These are phyloP conservation scores for Plectranthus barbatus DNA, from an alignment of 257 asterid species.

Conservation along the genomic window DNA sequence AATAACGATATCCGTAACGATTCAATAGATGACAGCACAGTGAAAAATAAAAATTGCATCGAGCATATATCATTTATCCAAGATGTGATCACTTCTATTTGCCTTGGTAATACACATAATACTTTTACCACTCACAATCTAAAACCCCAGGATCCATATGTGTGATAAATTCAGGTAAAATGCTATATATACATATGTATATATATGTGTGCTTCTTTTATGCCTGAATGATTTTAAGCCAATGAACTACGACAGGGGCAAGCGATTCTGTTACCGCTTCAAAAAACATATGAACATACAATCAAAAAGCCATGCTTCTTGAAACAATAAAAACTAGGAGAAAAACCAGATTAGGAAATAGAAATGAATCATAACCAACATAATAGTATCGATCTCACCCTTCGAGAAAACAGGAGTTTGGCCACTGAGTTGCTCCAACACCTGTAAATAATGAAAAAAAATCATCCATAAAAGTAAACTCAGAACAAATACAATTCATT, in stretches of 20 bases:
- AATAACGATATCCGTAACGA: too few species aligned
- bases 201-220: too few species aligned
- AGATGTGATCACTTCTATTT: too few species aligned
- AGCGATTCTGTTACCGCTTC: neutral
- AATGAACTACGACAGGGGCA: too few species aligned
- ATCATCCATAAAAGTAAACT: neutral
- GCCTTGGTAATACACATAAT: neutral
- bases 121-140: neutral
- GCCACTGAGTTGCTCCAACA: conserved; percentile 42
- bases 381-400: conserved; percentile 9
- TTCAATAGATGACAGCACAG: neutral
- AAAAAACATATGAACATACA: neutral
- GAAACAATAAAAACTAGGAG: too few species aligned
- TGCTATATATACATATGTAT: neutral
- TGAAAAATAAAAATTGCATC: neutral
- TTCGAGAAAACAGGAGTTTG: conserved; percentile 40
- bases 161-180: neutral
- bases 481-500: neutral
- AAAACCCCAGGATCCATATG: neutral
- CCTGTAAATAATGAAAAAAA: conserved; percentile 2
- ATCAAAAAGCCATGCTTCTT: too few species aligned
- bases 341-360: neutral
- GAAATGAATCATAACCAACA: neutral
- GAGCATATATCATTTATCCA: too few species aligned
- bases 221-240: neutral